Base-by-base conservation (phyloP, 441 rosid genomes). In the Gossypium gossypioides region DNA sequence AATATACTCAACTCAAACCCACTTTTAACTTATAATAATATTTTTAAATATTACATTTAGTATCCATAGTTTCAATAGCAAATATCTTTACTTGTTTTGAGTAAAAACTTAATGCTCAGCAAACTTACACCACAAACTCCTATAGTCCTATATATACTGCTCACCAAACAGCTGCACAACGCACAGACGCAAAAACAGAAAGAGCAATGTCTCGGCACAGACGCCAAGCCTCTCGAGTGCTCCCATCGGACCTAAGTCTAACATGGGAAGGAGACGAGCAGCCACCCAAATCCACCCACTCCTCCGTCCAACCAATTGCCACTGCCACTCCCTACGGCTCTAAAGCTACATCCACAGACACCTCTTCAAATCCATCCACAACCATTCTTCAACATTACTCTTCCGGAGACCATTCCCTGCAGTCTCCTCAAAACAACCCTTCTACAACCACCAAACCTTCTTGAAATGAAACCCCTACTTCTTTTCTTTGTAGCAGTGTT, bases 161-260 rank as follows among this genome's bases (percentile, higher is more conserved):
- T 21, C 29, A 21, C 0, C 54, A 13, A 16, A 13, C 1, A n/a
- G 19, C 29, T 1, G 21, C 56, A 51, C 13, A 55, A 19, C 12
- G 1, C 13, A 55, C 13, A 9, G 25, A 54, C 25, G 7, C 37
- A 32, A 48, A 16, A n/a, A 48, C 5, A n/a, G 54, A 48, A 2
- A n/a, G 18, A 48, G 16, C 18, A 55, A 55, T 55, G 60, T 55
- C 60, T 55, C 29, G 60, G 29, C 62, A 57, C 32, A 27, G 68
- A 42, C 74, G 74, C 74, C 74, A 59, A 59, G 46, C 67, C 42
- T 71, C 74, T 63, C 57, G 55, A 59, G 74, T 57, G 13, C 58
- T 71, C 24, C 74, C 58, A n/a, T 68, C 56, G 1, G 57, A 59
- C 6, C 40, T 58, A 4, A 32, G 37, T 32, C 37, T 32, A 25